phyloP scores from a whole-genome alignment of 1,139 yeast genomes.

The Magnusiomyces tetraspermus region DNA sequence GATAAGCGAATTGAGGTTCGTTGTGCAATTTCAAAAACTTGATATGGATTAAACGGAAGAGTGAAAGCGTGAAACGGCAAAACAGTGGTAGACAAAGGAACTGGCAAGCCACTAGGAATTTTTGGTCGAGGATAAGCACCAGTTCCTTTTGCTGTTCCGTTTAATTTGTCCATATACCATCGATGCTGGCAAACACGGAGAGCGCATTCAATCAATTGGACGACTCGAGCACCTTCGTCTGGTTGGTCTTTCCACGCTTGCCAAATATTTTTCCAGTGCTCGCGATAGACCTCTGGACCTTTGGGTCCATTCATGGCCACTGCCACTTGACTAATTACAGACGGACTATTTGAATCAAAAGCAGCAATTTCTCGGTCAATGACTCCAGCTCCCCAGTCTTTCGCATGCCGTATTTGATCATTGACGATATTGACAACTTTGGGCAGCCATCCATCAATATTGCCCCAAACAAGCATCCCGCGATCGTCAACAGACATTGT shows the following conservation, averaged over 20 bases:
- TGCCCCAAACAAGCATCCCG: conserved; percentile 22
- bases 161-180: conserved; percentile 26
- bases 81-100: conserved; percentile 29
- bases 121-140: conserved; percentile 19
- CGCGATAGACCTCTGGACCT: conserved; percentile 7
- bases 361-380: conserved; percentile 10
- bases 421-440: conserved; percentile 23
- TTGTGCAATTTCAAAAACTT: conserved; percentile 26
- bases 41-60: conserved; percentile 25
- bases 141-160: conserved; percentile 4
- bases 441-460: conserved; percentile 26
- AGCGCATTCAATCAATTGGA: conserved; percentile 24
- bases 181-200: conserved; percentile 25
- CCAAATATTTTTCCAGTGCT: conserved; percentile 19
- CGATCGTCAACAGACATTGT: conserved; percentile 23
- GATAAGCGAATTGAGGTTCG: conserved; percentile 28
- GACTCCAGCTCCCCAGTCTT: conserved; percentile 28
- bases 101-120: conserved; percentile 25
- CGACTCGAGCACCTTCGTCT: conserved; percentile 26
- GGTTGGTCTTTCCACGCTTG: conserved; percentile 17
- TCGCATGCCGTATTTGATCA: conserved; percentile 22
- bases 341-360: conserved; percentile 5
- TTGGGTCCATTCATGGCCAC: conserved; percentile 20
- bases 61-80: conserved; percentile 33
- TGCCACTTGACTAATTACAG: conserved; percentile 6